A percentile compares a stretch with the other conserved stretches of the same genome.
Evolutionary conservation across 2,329 filamentous ascomycete genomes (phyloP).

Genomic region (Chaetomiaceae sp.): DNA sequence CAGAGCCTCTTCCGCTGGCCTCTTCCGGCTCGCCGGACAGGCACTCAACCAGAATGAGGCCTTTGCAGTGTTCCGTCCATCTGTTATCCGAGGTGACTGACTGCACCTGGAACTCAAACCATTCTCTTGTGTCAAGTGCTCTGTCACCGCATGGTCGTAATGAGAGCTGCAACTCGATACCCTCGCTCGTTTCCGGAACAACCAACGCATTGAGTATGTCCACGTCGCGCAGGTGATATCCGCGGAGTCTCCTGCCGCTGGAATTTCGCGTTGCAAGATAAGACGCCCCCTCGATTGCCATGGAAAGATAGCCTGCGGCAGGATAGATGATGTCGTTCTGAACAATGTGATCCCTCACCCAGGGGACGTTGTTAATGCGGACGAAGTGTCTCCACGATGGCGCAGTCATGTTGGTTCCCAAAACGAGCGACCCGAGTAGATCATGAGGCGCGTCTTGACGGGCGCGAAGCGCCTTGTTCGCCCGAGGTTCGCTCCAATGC

Average conservation of each 20-base stretch:
- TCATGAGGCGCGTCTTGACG: slow-evolving; percentile 33
- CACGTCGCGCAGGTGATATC: slow-evolving; percentile 30
- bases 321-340: slow-evolving; percentile 44
- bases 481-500: slow-evolving; percentile 35
- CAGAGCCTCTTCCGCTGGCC: neutral
- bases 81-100: slow-evolving; percentile 20
- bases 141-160: slow-evolving; percentile 19
- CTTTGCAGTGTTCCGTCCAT: slow-evolving; percentile 24
- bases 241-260: slow-evolving; percentile 22
- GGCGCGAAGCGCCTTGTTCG: slow-evolving; percentile 30
- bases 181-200: slow-evolving; percentile 21
- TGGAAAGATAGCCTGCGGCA: slow-evolving; percentile 33
- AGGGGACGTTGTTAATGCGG: slow-evolving; percentile 33
- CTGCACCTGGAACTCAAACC: slow-evolving; percentile 21
- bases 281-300: slow-evolving; percentile 32
- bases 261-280: slow-evolving; percentile 16
- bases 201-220: slow-evolving; percentile 20
- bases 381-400: slow-evolving; percentile 34
- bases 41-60: slow-evolving; percentile 19
- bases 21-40: neutral
- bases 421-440: slow-evolving; percentile 31
- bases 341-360: slow-evolving; percentile 44
- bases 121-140: slow-evolving; percentile 16
- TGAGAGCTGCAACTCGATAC: slow-evolving; percentile 22
- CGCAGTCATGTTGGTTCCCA: slow-evolving; percentile 27